Evolutionary conservation across 495 filamentous ascomycete genomes (phyloP).

Genomic region (Hypoxylon crocopeplum): DNA sequence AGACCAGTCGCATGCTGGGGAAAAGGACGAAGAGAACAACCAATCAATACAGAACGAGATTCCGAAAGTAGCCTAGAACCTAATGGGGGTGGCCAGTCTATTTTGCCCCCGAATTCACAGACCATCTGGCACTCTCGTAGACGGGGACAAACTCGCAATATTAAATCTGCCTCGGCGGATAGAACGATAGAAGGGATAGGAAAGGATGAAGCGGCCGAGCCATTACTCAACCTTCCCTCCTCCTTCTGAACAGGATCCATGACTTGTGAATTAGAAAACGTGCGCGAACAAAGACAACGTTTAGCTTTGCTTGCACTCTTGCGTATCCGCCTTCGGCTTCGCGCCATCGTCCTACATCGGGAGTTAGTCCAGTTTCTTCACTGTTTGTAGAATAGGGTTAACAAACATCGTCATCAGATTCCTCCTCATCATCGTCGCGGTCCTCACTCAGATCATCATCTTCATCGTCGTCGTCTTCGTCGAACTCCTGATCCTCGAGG

Average conservation of each 20-base stretch:
- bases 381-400: not conserved
- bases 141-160: constrained; percentile 31
- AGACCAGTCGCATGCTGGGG: constrained; percentile 34
- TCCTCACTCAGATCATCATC: constrained; percentile 85
- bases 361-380: constrained; percentile 39
- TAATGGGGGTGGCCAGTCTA: constrained; percentile 42
- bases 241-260: constrained; percentile 11
- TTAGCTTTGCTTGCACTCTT: constrained; percentile 99
- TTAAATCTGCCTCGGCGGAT: constrained; percentile 25
- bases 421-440: constrained; percentile 78
- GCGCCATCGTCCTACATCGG: constrained; percentile 80
- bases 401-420: constrained; percentile 93
- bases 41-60: constrained; percentile 42
- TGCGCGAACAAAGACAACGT: constrained; percentile 25
- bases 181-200: constrained; percentile 19
- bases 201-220: constrained; percentile 12
- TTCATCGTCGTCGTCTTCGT: constrained; percentile 93
- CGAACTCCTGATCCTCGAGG: constrained; percentile 82
- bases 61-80: constrained; percentile 39
- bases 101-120: constrained; percentile 37
- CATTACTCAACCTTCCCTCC: constrained; percentile 16
- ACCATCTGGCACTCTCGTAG: constrained; percentile 33
- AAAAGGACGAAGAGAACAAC: constrained; percentile 38
- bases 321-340: constrained; percentile 98
- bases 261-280: constrained; percentile 21